A percentile compares a stretch with the other conserved stretches of the same genome.
Evolutionary conservation across 2,329 filamentous ascomycete species (phyloP).

Genomic region (Fusarium scirpi): DNA sequence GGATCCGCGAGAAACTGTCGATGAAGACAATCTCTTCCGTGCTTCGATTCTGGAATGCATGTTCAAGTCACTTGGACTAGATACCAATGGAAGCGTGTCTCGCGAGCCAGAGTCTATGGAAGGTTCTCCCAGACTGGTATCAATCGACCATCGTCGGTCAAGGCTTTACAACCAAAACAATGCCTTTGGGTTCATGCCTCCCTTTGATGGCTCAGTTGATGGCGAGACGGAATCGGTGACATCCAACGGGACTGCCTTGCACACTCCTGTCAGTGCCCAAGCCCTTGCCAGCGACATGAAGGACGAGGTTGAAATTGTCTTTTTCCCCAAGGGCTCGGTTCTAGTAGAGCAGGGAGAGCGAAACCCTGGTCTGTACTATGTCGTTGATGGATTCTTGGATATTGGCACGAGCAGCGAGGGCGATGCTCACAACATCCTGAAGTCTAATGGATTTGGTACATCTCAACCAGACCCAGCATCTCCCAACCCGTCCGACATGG

Average conservation of each 20-base stretch:
- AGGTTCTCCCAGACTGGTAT: constrained; percentile 84
- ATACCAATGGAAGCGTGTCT: constrained; percentile 72
- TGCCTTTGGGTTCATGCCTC: constrained; percentile 91
- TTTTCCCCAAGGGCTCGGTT: constrained; percentile 93
- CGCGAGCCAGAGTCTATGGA: constrained; percentile 81
- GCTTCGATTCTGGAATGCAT: constrained; percentile 94
- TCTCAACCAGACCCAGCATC: constrained; percentile 34
- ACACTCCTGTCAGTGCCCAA: constrained; percentile 73
- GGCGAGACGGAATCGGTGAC: constrained; percentile 89
- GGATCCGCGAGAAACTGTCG: constrained; percentile 82
- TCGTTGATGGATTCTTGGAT: constrained; percentile 96
- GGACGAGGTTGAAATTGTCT: constrained; percentile 96
- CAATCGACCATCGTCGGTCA: constrained; percentile 83
- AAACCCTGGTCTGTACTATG: constrained; percentile 97
- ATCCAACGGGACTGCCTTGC: constrained; percentile 73
- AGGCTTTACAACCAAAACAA: constrained; percentile 78
- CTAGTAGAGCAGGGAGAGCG: constrained; percentile 96
- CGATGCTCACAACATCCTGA: constrained; percentile 51
- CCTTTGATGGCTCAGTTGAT: constrained; percentile 79
- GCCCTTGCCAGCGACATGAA: constrained; percentile 81
- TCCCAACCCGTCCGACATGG: constrained; percentile 41
- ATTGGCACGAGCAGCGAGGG: constrained; percentile 77
- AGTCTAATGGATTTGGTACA: constrained; percentile 45
- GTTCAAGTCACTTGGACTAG: constrained; percentile 91
- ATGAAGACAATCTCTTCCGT: constrained; percentile 90